A percentile compares a stretch with the other conserved stretches of the same genome.
phyloP scores from a whole-genome alignment of 345 rosid genomes.

The Diplotaxis tenuifolia region DNA sequence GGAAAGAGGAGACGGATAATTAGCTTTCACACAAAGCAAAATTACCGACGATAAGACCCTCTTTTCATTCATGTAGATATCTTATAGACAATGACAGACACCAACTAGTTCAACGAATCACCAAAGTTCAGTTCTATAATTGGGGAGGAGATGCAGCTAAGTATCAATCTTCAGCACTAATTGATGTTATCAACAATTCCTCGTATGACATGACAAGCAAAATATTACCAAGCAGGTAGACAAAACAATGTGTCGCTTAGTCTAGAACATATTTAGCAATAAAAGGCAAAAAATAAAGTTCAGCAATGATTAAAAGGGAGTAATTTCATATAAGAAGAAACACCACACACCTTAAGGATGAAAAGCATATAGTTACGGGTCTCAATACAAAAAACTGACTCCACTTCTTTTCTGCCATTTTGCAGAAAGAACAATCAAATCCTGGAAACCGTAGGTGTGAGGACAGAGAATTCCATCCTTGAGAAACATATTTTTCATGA shows the following conservation, averaged over 20 bases:
- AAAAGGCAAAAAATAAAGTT: slow-evolving; percentile 7
- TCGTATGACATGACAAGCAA: slow-evolving; percentile 16
- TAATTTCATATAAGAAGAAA: slow-evolving; percentile 25
- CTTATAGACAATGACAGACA: slow-evolving; percentile 8
- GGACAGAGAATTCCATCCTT: slow-evolving; percentile 46
- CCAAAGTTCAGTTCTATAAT: slow-evolving; percentile 15
- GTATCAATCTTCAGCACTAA: slow-evolving; percentile 13
- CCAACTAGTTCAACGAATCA: slow-evolving; percentile 19
- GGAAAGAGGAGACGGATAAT: neutral
- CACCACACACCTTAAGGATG: slow-evolving; percentile 62
- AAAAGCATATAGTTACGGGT: slow-evolving; percentile 59
- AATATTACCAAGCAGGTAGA: slow-evolving; percentile 21
- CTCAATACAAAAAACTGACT: slow-evolving; percentile 49
- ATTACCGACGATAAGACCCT: neutral
- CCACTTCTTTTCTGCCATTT: slow-evolving; percentile 42
- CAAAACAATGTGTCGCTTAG: slow-evolving; percentile 5
- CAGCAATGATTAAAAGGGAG: slow-evolving; percentile 1
- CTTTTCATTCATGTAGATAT: slow-evolving; percentile 9
- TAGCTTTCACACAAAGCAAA: slow-evolving; percentile 7
- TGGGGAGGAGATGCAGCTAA: slow-evolving; percentile 19
- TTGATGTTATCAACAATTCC: slow-evolving; percentile 5
- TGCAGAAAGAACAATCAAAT: slow-evolving; percentile 55
- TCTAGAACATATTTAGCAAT: slow-evolving; percentile 7
- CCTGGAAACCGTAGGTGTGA: slow-evolving; percentile 60
- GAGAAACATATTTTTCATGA: slow-evolving; percentile 59